Base-by-base conservation (phyloP, 2,329 filamentous ascomycete genomes). In the Ceratocystiopsis brevicomis region DNA sequence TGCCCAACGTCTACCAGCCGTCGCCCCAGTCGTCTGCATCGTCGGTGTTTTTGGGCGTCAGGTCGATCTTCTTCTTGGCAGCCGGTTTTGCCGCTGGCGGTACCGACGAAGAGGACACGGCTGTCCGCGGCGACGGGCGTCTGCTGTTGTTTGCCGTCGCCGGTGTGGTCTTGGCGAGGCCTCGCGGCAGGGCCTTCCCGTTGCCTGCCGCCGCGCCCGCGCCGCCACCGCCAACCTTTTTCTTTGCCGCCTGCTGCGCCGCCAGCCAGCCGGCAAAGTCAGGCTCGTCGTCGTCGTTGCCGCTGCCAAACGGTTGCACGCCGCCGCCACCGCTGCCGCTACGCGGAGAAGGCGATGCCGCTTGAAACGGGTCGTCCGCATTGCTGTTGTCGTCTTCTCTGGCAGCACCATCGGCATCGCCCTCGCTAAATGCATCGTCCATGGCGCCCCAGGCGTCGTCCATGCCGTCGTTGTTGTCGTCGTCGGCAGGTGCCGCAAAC, bases 191-290 rank as follows among this genome's bases (percentile, higher is more conserved):
- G 3, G 78, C 64, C 50, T 82, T 90, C 48, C 59, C 53, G 2
- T 3, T 34, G 33, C 33, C 33, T 5, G 33, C n/a, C n/a, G n/a
- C n/a, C n/a, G n/a, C n/a, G n/a, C n/a, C 32, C 11, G 13, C 11
- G 32, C 32, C 13, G 8, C 56, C 58, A 37, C 55, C 42, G 46
- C 59, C 53, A 1, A 57, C 56, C 12, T 68, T 68, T 63, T 92
- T 95, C 49, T 81, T 73, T 30, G 43, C 41, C 49, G 78, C 71
- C 6, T 81, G 76, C 57, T 95, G 85, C 13, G 87, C 86, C 13
- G 84, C 86, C 18, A 96, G 61, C 87, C 90, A 96, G 6, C 86
- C 87, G 6, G 86, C 88, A 59, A 98, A 96, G 58, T 96, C 90
- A 0, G 88, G 88, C 58, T 98, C 88, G 3, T 79, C 78, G 21